A percentile compares a stretch with the other conserved stretches of the same genome.
Conservation (phyloP, 2,329 filamentous ascomycete genomes). For the Gaeumannomyces sp. region DNA sequence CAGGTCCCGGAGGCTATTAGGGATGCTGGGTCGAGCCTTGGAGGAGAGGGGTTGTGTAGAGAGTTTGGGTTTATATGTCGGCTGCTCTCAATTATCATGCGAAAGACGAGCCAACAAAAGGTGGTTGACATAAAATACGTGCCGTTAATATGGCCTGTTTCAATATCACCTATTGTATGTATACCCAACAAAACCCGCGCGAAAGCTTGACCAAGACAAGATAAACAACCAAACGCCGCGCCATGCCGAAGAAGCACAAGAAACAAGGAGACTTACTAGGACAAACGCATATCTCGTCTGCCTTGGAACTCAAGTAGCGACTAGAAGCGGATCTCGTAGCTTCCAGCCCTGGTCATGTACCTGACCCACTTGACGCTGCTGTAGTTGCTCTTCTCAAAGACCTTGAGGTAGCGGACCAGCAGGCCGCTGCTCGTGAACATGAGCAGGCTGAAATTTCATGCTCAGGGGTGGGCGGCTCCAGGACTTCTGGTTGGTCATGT, state of each 20-base stretch:
- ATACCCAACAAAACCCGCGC: background rate
- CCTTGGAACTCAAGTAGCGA: background rate
- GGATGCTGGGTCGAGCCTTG: background rate
- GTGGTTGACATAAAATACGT: background rate
- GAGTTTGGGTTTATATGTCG: background rate
- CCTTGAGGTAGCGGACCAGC: conserved; percentile 90
- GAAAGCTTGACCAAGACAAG: background rate
- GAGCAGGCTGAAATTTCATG: conserved; percentile 83
- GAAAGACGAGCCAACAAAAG: background rate
- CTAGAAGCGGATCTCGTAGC: conserved; percentile 83
- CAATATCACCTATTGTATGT: background rate
- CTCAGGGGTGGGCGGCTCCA: conserved; percentile 93
- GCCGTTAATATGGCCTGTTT: background rate
- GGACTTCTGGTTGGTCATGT: conserved; percentile 96
- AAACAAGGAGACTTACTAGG: background rate
- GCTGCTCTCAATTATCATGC: background rate
- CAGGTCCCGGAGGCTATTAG: background rate
- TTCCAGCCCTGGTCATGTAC: conserved; percentile 97
- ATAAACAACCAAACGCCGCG: conserved; percentile 5
- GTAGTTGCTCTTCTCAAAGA: conserved; percentile 99
- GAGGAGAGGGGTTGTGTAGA: background rate
- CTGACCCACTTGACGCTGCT: conserved; percentile 98
- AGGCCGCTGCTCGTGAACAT: conserved; percentile 98
- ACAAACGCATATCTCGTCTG: background rate
- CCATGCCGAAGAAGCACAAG: conserved; percentile 5